These are phyloP conservation scores for Cryptococcus maquisensis DNA, from an alignment of 1,284 basidiomycete species.

Conservation along the genomic window DNA sequence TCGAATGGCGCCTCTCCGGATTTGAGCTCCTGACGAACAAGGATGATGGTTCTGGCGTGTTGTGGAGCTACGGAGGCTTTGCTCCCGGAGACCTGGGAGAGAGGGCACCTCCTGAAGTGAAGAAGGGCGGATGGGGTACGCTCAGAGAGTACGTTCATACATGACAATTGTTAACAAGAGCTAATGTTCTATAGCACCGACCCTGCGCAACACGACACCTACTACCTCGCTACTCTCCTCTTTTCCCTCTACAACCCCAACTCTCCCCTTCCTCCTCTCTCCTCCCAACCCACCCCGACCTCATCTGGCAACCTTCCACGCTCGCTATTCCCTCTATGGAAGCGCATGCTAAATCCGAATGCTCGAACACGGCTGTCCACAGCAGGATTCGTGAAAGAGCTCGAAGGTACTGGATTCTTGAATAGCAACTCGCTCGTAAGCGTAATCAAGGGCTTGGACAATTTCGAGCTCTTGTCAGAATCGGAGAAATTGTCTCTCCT, in stretches of 20 bases:
- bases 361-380: conserved; percentile 71
- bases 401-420: conserved; percentile 73
- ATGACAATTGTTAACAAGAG: background rate
- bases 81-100: conserved; percentile 59
- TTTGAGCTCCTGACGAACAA: conserved; percentile 74
- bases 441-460: conserved; percentile 79
- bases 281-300: conserved; percentile 64
- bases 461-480: conserved; percentile 78
- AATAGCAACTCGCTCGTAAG: conserved; percentile 75
- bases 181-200: conserved; percentile 55
- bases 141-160: conserved; percentile 67
- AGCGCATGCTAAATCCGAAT: conserved; percentile 83
- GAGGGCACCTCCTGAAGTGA: conserved; percentile 78
- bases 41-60: conserved; percentile 42
- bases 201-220: conserved; percentile 71
- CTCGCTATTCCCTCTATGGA: conserved; percentile 73
- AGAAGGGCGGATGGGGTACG: conserved; percentile 75
- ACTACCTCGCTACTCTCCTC: conserved; percentile 78
- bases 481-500: conserved; percentile 73
- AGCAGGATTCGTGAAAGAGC: conserved; percentile 74
- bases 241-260: conserved; percentile 80
- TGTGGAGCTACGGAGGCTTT: conserved; percentile 66
- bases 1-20: conserved; percentile 94
- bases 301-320: conserved; percentile 74
- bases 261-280: conserved; percentile 61